phyloP scores from a whole-genome alignment of 2,329 filamentous ascomycete genomes.

The Diaporthe aspalathi region DNA sequence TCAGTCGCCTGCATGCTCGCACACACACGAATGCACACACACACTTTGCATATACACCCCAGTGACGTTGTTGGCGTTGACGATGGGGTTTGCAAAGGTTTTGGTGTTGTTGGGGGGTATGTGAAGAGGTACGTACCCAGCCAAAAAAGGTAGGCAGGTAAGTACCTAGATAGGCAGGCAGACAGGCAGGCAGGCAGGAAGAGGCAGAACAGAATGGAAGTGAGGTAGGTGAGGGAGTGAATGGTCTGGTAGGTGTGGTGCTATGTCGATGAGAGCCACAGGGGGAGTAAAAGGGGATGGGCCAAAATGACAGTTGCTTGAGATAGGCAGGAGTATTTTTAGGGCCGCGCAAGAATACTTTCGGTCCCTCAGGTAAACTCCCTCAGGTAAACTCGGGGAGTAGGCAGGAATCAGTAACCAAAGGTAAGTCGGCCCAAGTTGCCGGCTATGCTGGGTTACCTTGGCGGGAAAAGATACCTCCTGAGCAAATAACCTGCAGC shows the following conservation, averaged over 20 bases:
- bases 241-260: no score
- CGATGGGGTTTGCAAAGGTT: background rate
- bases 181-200: no score
- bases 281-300: background rate
- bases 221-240: no score
- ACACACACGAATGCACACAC: background rate
- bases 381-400: background rate
- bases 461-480: background rate
- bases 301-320: background rate
- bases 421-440: background rate
- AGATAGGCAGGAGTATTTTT: constrained; percentile 26
- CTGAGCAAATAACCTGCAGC: background rate
- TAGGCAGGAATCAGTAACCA: background rate
- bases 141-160: background rate
- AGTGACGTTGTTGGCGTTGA: background rate
- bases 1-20: background rate
- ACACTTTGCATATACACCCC: background rate
- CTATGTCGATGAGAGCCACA: background rate
- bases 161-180: background rate
- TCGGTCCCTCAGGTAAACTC: background rate
- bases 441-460: background rate
- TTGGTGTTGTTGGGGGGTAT: background rate
- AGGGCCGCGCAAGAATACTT: background rate
- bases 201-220: no score
- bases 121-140: background rate